Conservation (phyloP, 352 stramenopile species). For the Globisporangium polare region DNA sequence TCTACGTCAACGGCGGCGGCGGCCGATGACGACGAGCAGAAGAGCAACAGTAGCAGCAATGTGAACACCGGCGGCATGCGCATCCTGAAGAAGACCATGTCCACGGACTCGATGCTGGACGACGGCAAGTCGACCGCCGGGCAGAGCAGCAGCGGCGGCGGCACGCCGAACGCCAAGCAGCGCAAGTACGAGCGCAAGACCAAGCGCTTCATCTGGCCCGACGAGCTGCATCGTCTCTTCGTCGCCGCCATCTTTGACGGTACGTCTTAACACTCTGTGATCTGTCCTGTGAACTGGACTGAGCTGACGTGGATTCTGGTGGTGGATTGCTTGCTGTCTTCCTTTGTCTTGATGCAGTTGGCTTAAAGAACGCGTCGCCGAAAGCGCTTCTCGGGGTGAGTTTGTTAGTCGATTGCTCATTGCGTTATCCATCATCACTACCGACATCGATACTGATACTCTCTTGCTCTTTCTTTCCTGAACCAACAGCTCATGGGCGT, state of each 20-base stretch:
- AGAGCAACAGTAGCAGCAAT: background rate
- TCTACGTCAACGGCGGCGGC: background rate
- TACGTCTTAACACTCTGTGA: constrained; percentile 14
- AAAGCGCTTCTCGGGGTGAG: constrained; percentile 74
- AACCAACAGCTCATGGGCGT: constrained; percentile 60
- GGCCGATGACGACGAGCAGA: background rate
- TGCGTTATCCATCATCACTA: background rate
- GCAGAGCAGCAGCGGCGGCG: constrained; percentile 18
- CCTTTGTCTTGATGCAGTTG: constrained; percentile 35
- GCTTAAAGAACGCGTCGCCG: constrained; percentile 83
- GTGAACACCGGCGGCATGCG: background rate
- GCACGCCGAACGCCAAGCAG: constrained; percentile 29
- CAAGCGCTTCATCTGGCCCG: constrained; percentile 85
- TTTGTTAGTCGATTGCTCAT: constrained; percentile 1
- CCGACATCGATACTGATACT: background rate
- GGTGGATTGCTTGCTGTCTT: background rate
- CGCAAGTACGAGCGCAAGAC: constrained; percentile 89
- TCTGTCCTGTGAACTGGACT: constrained; percentile 6
- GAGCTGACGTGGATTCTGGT: constrained; percentile 4
- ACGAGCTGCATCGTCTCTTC: constrained; percentile 86
- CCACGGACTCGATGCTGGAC: constrained; percentile 20
- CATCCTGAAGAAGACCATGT: constrained; percentile 17
- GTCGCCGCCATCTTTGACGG: constrained; percentile 86
- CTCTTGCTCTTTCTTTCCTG: constrained; percentile 10
- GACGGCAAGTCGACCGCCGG: constrained; percentile 6